A percentile compares a stretch with the other conserved stretches of the same genome.
Evolutionary conservation across 2,329 filamentous ascomycete species (phyloP).

Genomic region (Thelonectria rubi): DNA sequence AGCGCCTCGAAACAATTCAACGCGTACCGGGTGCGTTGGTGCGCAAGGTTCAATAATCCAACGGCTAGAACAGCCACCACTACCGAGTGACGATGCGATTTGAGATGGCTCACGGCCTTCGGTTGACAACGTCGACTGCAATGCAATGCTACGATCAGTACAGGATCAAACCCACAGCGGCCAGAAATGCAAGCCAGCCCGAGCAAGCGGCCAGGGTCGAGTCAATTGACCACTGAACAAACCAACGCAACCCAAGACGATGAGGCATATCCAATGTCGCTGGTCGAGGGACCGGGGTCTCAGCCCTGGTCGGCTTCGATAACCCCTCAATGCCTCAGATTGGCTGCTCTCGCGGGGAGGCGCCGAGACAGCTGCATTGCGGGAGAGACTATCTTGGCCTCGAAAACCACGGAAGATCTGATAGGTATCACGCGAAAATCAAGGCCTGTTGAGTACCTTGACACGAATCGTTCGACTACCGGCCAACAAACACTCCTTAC

Average conservation of each 20-base stretch:
- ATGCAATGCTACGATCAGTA: constrained; percentile 17
- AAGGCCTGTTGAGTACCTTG: constrained; percentile 3
- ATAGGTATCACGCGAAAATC: constrained; percentile 16
- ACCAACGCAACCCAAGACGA: constrained; percentile 5
- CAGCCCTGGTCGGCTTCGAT: constrained; percentile 16
- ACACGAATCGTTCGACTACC: constrained; percentile 14
- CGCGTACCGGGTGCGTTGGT: neutral
- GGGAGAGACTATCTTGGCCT: constrained; percentile 7
- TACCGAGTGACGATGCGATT: constrained; percentile 7
- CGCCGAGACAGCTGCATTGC: neutral
- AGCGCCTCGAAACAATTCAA: constrained; percentile 5
- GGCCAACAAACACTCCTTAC: constrained; percentile 4
- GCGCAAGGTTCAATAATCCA: constrained; percentile 20
- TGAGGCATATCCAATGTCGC: constrained; percentile 9
- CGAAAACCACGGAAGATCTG: constrained; percentile 6
- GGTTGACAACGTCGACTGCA: constrained; percentile 12
- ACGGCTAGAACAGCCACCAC: constrained; percentile 17
- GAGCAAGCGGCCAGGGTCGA: constrained; percentile 15
- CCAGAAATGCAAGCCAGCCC: constrained; percentile 3
- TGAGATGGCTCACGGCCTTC: constrained; percentile 9
- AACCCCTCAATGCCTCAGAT: constrained; percentile 8
- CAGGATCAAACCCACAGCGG: constrained; percentile 1
- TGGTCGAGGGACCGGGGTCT: constrained; percentile 15
- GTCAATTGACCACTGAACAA: neutral
- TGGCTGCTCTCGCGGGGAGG: constrained; percentile 3